Conservation (phyloP, 768 basidiomycete species). For the Tubosaeta sp. region DNA sequence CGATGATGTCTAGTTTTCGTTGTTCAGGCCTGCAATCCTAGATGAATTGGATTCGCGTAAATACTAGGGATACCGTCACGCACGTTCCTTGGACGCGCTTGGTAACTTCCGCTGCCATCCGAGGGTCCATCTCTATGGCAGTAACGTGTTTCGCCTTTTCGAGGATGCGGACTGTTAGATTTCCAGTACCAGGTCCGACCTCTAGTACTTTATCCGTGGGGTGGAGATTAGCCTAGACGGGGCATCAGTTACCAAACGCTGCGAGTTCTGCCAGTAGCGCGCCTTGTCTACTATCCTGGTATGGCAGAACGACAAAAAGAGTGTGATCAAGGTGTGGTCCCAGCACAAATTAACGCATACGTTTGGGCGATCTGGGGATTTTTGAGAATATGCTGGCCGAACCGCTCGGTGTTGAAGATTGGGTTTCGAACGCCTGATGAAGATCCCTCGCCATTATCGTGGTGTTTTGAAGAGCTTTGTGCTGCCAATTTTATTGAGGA, state of each 20-base stretch:
- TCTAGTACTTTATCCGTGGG: conserved; percentile 96
- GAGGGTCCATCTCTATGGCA: conserved; percentile 96
- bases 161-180: conserved; percentile 89
- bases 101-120: conserved; percentile 96
- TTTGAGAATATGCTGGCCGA: conserved; percentile 97
- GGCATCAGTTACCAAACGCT: conserved; percentile 1
- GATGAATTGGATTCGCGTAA: neutral
- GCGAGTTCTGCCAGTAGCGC: neutral
- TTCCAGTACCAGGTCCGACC: conserved; percentile 97
- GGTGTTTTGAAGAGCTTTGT: conserved; percentile 32
- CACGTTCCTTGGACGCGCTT: conserved; percentile 98
- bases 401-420: conserved; percentile 90
- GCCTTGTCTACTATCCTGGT: conserved; percentile 63
- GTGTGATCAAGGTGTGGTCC: conserved; percentile 12
- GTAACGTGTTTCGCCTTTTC: conserved; percentile 91
- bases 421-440: conserved; percentile 64
- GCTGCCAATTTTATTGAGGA: conserved; percentile 46
- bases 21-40: conserved; percentile 73
- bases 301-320: neutral
- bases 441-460: conserved; percentile 36
- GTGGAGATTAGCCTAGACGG: conserved; percentile 73
- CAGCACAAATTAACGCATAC: conserved; percentile 43
- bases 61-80: conserved; percentile 34
- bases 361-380: conserved; percentile 88
- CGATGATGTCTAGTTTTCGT: conserved; percentile 88